Percentiles rank a stretch among this genome's conserved stretches.
These are phyloP conservation scores for Coemansia sp. DNA, from an alignment of 192 early-diverging fungal genomes.

Conservation along the genomic window DNA sequence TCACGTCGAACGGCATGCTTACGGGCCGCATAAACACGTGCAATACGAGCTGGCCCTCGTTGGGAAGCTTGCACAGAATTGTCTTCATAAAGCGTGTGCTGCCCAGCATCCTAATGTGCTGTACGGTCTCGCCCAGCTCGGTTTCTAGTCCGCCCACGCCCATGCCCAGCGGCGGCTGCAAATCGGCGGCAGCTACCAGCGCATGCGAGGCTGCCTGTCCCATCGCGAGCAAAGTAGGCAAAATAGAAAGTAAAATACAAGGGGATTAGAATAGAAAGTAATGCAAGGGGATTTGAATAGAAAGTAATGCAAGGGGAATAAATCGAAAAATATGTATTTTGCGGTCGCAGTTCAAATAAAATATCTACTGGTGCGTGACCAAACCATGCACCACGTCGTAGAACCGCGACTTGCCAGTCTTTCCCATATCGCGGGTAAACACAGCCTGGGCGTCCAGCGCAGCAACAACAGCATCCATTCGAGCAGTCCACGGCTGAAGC, in stretches of 20 bases:
- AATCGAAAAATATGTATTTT: background rate
- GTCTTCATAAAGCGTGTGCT: slow-evolving; percentile 95
- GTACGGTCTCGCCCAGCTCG: slow-evolving; percentile 48
- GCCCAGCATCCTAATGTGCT: slow-evolving; percentile 64
- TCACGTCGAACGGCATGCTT: slow-evolving; percentile 51
- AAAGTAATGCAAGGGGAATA: background rate
- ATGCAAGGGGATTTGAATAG: background rate
- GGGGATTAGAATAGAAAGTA: background rate
- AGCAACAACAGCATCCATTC: slow-evolving; percentile 16
- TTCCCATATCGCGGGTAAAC: slow-evolving; percentile 50
- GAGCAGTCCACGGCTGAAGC: slow-evolving; percentile 19
- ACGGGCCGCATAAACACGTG: slow-evolving; percentile 93
- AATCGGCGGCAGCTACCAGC: slow-evolving; percentile 49
- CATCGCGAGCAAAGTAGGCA: slow-evolving; percentile 14
- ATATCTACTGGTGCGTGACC: background rate
- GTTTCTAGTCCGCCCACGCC: slow-evolving; percentile 45
- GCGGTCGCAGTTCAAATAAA: background rate
- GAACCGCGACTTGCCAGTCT: slow-evolving; percentile 47
- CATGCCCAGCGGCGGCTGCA: slow-evolving; percentile 50
- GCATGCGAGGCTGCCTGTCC: slow-evolving; percentile 50
- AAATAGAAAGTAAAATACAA: slow-evolving; percentile 3
- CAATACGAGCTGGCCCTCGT: slow-evolving; percentile 80
- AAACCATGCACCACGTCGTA: slow-evolving; percentile 32
- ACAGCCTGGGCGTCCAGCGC: slow-evolving; percentile 30
- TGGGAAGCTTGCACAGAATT: slow-evolving; percentile 73